These are phyloP conservation scores for Chaetomium cochliodes DNA, from an alignment of 495 filamentous ascomycete species.

Conservation along the genomic window DNA sequence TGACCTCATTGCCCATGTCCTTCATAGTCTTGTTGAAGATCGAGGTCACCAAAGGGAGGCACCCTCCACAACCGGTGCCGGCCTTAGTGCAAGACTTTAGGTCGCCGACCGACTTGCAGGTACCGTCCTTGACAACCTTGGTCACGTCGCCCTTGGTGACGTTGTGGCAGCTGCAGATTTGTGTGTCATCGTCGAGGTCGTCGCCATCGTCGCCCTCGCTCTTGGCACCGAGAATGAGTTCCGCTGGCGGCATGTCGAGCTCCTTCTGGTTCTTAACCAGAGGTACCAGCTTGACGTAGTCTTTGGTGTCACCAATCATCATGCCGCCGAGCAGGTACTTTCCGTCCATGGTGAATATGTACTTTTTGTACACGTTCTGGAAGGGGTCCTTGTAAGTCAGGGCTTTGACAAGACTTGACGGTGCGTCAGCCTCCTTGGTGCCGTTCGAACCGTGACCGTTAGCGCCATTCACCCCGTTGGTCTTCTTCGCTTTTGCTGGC, in stretches of 20 bases:
- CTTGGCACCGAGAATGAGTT: conserved; percentile 84
- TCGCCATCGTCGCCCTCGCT: conserved; percentile 65
- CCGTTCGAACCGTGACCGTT: conserved; percentile 48
- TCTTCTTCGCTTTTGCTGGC: conserved; percentile 52
- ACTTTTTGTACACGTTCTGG: conserved; percentile 94
- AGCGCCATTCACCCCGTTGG: conserved; percentile 44
- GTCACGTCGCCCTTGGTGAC: conserved; percentile 85
- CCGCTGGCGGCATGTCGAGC: conserved; percentile 77
- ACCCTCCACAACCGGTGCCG: conserved; percentile 91
- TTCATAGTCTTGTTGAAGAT: conserved; percentile 95
- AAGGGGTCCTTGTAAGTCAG: conserved; percentile 94
- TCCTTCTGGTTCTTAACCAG: conserved; percentile 86
- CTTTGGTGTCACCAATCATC: conserved; percentile 96
- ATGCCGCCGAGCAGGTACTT: conserved; percentile 93
- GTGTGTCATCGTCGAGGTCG: conserved; percentile 71
- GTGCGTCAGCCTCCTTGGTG: conserved; percentile 30
- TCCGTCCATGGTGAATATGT: conserved; percentile 86
- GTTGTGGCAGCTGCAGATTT: conserved; percentile 96
- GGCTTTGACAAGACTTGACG: conserved; percentile 69
- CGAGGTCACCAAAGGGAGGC: conserved; percentile 85
- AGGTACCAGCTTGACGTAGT: conserved; percentile 93
- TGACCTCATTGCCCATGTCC: conserved; percentile 85
- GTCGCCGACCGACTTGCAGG: conserved; percentile 80
- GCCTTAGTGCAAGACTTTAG: conserved; percentile 95
- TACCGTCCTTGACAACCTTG: conserved; percentile 71